Evolutionary conservation across 345 rosid species (phyloP), one percentile per base, ranked within the genome.

Genomic region (Durio zibethinus): DNA sequence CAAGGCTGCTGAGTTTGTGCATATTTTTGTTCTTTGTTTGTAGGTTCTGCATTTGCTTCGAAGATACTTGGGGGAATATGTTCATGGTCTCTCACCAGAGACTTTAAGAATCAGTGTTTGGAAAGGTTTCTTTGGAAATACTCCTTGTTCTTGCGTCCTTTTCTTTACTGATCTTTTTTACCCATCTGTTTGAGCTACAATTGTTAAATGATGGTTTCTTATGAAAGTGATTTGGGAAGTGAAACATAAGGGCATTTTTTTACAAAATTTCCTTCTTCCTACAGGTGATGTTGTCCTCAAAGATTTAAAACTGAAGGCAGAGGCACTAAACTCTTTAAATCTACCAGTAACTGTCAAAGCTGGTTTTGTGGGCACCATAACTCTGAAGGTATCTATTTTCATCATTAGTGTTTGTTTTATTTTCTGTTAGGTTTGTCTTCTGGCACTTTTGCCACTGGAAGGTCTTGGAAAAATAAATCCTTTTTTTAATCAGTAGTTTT

Each of bases 31-130:
- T 74, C 16, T 76, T 16, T 80, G 76, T 12, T 77, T 82, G 79
- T 87, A 93, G 99, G 99, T 96, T 82, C 76, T 96, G 74, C 98
- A 91, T 83, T 86, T 96, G 95, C 99, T 96, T 84, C 97, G 94
- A 82, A 91, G 87, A 85, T 96, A 96, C 84, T 86, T 96, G 85
- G 98, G 99, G 18, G 98, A 96, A 81, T 93, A 96, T 80, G 99
- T 96, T 53, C 93, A 93, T 38, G 99, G 97, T 75, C 98, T 96
- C 72, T 96, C 99, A 1, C 83, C 77, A 15, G 99, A 96, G 87
- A 97, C 97, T 78, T 80, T 96, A 84, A 82, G 94, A 79, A 96
- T 96, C 84, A 93, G 99, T 83, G 98, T 96, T 72, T 96, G 99
- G 99, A 96, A 92, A 88, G 99, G 99, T 96, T 80, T 63, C 50